These are phyloP conservation scores for Coemansia linderi DNA, from an alignment of 371 early-diverging fungal species.

Conservation along the genomic window DNA sequence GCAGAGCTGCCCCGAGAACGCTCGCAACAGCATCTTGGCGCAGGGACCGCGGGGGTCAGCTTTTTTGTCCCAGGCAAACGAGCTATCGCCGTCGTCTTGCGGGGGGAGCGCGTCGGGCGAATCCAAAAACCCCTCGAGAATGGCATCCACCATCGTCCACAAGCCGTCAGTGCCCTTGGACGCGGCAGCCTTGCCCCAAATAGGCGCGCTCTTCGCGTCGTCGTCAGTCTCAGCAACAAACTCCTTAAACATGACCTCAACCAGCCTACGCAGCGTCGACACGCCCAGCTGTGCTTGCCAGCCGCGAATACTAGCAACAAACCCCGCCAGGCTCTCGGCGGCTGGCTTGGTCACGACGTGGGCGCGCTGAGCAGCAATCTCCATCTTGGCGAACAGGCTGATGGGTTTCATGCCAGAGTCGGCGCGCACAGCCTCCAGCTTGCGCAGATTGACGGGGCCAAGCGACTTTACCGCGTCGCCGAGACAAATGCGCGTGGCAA, in stretches of 20 bases:
- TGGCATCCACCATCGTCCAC: conserved; percentile 21
- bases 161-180: conserved; percentile 14
- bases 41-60: conserved; percentile 16
- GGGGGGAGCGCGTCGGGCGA: not conserved
- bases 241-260: conserved; percentile 16
- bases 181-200: not conserved
- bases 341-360: not conserved
- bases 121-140: conserved; percentile 16
- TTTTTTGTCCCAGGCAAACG: not conserved
- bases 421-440: conserved; percentile 34
- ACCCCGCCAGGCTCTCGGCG: conserved; percentile 20
- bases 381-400: conserved; percentile 6
- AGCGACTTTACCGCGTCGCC: conserved; percentile 58
- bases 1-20: conserved; percentile 35
- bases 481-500: conserved; percentile 56
- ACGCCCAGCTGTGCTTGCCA: conserved; percentile 47
- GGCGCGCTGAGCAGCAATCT: not conserved
- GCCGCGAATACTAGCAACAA: conserved; percentile 35
- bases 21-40: conserved; percentile 10
- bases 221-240: conserved; percentile 12
- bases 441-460: conserved; percentile 53
- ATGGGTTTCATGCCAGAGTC: not conserved
- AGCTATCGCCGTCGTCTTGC: not conserved
- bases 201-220: not conserved
- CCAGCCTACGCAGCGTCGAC: conserved; percentile 14